Conservation (phyloP, 805 yeast genomes). For the Tetrapisispora nanseiensis region DNA sequence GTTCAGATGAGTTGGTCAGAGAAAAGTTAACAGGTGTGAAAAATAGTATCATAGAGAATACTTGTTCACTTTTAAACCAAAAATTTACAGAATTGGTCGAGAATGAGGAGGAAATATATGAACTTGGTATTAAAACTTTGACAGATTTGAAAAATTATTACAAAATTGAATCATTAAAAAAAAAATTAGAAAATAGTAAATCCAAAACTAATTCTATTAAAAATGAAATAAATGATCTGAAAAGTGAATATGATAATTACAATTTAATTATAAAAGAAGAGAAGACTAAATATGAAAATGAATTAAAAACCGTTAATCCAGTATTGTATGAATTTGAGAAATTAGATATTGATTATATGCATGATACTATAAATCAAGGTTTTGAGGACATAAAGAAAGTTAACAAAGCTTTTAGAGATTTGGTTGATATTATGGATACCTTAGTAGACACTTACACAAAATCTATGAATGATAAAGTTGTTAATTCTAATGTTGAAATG, state of each 20-base stretch:
- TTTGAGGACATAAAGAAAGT: slow-evolving; percentile 14
- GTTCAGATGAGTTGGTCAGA: slow-evolving; percentile 59
- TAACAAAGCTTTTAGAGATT: slow-evolving; percentile 15
- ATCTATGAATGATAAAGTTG: slow-evolving; percentile 80
- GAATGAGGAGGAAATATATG: slow-evolving; percentile 50
- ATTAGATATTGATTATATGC: slow-evolving; percentile 9
- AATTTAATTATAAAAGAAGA: slow-evolving; percentile 17
- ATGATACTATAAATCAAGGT: slow-evolving; percentile 7
- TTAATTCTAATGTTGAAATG: slow-evolving; percentile 55
- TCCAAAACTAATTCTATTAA: slow-evolving; percentile 5
- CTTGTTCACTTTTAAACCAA: slow-evolving; percentile 15
- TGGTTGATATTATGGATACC: slow-evolving; percentile 33
- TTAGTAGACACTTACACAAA: slow-evolving; percentile 61
- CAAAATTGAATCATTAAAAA: slow-evolving; percentile 13
- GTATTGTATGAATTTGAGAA: slow-evolving; percentile 17
- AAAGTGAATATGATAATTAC: slow-evolving; percentile 8
- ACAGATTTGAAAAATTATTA: slow-evolving; percentile 14
- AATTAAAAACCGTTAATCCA: slow-evolving; percentile 16
- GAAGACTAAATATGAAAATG: slow-evolving; percentile 11
- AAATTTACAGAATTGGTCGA: slow-evolving; percentile 19
- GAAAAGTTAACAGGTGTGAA: not conserved
- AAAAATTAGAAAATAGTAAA: slow-evolving; percentile 6
- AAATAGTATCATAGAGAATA: not conserved
- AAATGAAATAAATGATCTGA: slow-evolving; percentile 6
- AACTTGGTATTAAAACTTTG: slow-evolving; percentile 37